These are phyloP conservation scores for Moricandia arvensis DNA, from an alignment of 345 rosid species.

Conservation along the genomic window DNA sequence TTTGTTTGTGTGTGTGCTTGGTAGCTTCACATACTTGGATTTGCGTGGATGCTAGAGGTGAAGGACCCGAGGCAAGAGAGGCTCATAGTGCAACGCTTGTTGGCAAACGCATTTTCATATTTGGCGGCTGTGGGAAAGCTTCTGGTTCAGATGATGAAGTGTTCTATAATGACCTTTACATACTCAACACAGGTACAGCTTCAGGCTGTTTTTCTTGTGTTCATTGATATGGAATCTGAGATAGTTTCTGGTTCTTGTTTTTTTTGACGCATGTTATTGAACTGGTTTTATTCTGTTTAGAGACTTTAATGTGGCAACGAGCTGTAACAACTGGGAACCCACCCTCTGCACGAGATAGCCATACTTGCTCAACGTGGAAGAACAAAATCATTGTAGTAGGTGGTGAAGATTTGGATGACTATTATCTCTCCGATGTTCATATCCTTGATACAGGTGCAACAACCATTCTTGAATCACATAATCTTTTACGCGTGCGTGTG, in stretches of 20 bases:
- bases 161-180: constrained; percentile 82
- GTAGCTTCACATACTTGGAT: constrained; percentile 85
- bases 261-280: neutral
- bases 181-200: constrained; percentile 71
- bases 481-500: neutral
- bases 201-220: neutral
- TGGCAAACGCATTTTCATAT: constrained; percentile 74
- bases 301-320: constrained; percentile 79
- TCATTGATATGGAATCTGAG: neutral
- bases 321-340: constrained; percentile 72
- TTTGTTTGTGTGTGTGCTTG: neutral
- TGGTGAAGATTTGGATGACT: constrained; percentile 91
- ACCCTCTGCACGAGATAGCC: constrained; percentile 93
- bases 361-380: constrained; percentile 92
- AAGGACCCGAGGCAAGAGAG: constrained; percentile 88
- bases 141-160: constrained; percentile 54
- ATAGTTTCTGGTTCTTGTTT: neutral
- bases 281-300: constrained; percentile 42
- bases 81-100: constrained; percentile 89
- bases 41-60: constrained; percentile 71
- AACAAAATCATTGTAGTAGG: constrained; percentile 82
- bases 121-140: constrained; percentile 93
- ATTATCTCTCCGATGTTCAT: constrained; percentile 87
- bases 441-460: constrained; percentile 78
- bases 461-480: constrained; percentile 2